phyloP scores from a whole-genome alignment of 192 early-diverging fungal genomes.

The Podila clonocystis region DNA sequence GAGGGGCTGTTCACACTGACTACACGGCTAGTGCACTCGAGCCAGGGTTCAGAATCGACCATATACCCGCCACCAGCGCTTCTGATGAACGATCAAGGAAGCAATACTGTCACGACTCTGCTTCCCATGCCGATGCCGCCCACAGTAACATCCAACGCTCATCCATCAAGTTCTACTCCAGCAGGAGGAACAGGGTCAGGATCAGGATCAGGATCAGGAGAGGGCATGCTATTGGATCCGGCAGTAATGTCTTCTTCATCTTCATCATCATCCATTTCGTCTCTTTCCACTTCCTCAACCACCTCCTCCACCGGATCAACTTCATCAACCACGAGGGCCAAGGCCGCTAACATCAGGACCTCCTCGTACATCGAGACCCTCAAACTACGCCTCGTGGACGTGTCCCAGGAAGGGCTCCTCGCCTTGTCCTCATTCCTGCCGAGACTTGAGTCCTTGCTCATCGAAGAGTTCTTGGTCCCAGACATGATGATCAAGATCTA shows the following conservation, averaged over 20 bases:
- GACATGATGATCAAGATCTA: slow-evolving; percentile 52
- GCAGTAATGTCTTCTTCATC: neutral
- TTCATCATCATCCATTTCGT: neutral
- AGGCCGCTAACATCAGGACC: neutral
- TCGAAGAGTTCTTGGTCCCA: slow-evolving; percentile 44
- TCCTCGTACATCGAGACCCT: slow-evolving; percentile 18
- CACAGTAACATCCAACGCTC: neutral
- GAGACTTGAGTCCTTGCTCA: slow-evolving; percentile 11
- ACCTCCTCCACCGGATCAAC: neutral
- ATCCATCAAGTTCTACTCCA: too few species aligned
- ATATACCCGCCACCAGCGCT: too few species aligned
- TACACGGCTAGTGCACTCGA: slow-evolving; percentile 2
- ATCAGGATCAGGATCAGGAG: neutral
- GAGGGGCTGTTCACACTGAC: slow-evolving; percentile 31
- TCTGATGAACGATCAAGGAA: too few species aligned
- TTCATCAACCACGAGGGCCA: neutral
- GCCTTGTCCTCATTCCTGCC: slow-evolving; percentile 15
- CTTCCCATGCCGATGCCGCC: neutral
- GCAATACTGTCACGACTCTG: too few species aligned
- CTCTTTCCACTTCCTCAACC: neutral
- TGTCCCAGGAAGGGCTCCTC: slow-evolving; percentile 33
- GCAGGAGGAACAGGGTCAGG: neutral
- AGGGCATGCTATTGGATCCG: neutral
- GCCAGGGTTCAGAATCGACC: too few species aligned
- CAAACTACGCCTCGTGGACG: slow-evolving; percentile 34